Percentiles rank a stretch among this genome's conserved stretches.
phyloP scores from a whole-genome alignment of 108 stramenopile species.

The Bacterosira constricta region DNA sequence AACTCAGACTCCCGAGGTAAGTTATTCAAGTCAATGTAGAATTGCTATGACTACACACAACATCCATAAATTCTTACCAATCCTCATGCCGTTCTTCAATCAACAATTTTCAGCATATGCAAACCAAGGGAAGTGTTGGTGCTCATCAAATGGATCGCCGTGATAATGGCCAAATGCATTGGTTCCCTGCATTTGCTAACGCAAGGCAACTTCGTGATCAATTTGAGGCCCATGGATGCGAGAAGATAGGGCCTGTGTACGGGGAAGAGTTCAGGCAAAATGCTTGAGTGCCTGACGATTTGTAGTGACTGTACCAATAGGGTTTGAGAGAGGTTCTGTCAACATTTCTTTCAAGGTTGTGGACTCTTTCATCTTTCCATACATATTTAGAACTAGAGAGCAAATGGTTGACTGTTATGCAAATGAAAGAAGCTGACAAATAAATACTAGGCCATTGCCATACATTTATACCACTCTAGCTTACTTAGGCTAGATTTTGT shows the following conservation, averaged over 20 bases:
- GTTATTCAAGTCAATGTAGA: not conserved
- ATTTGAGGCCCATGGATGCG: slow-evolving; percentile 40
- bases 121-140: slow-evolving; percentile 52
- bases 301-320: not conserved
- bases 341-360: too few relatives aligned
- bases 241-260: slow-evolving; percentile 45
- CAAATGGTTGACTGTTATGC: too few relatives aligned
- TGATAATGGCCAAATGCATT: slow-evolving; percentile 51
- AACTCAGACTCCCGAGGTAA: slow-evolving; percentile 49
- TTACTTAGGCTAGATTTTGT: too few relatives aligned
- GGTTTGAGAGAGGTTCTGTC: too few relatives aligned
- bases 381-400: too few relatives aligned
- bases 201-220: slow-evolving; percentile 51
- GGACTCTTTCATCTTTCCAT: not conserved
- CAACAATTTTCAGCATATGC: slow-evolving; percentile 22
- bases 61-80: not conserved
- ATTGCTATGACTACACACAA: not conserved
- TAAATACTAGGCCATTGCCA: too few relatives aligned
- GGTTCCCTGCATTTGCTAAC: slow-evolving; percentile 47
- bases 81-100: not conserved
- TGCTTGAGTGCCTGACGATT: not conserved
- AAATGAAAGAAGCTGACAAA: too few relatives aligned
- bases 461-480: too few relatives aligned
- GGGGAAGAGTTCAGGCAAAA: slow-evolving; percentile 39
- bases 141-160: slow-evolving; percentile 44